These are phyloP conservation scores for Schwanniomyces occidentalis DNA, from an alignment of 805 yeast genomes.

Conservation along the genomic window DNA sequence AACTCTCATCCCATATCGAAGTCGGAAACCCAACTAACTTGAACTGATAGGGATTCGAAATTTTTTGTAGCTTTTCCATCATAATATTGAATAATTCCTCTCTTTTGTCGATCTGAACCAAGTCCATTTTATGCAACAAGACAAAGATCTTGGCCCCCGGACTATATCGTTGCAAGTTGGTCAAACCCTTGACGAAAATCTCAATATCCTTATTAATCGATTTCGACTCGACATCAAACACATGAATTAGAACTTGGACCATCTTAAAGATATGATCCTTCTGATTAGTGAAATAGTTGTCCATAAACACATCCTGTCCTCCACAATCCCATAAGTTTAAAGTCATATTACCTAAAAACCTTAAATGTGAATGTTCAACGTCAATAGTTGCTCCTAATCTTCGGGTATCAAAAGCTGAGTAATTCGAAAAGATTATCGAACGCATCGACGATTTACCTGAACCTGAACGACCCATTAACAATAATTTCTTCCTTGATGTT, in stretches of 20 bases:
- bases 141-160: conserved; percentile 93
- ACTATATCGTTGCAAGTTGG: conserved; percentile 76
- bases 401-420: conserved; percentile 95
- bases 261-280: conserved; percentile 90
- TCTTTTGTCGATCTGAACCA: conserved; percentile 83
- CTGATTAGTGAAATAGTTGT: conserved; percentile 84
- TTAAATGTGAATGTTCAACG: conserved; percentile 93
- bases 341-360: conserved; percentile 94
- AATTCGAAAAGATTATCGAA: conserved; percentile 91
- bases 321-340: conserved; percentile 98
- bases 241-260: conserved; percentile 94
- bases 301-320: conserved; percentile 96
- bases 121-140: conserved; percentile 92
- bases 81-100: conserved; percentile 80
- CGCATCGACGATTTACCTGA: conserved; percentile 98
- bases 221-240: conserved; percentile 92
- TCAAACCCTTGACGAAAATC: conserved; percentile 80
- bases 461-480: conserved; percentile 84
- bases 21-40: conserved; percentile 85
- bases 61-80: conserved; percentile 77
- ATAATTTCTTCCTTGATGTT: conserved; percentile 38
- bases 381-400: conserved; percentile 96
- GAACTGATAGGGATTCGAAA: conserved; percentile 66
- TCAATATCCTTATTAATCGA: conserved; percentile 92
- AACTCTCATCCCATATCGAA: conserved; percentile 94